Percentiles rank a stretch among this genome's conserved stretches.
Evolutionary conservation across 1,284 basidiomycete genomes (phyloP).

Genomic region (Apiotrichum akiyoshidainum): DNA sequence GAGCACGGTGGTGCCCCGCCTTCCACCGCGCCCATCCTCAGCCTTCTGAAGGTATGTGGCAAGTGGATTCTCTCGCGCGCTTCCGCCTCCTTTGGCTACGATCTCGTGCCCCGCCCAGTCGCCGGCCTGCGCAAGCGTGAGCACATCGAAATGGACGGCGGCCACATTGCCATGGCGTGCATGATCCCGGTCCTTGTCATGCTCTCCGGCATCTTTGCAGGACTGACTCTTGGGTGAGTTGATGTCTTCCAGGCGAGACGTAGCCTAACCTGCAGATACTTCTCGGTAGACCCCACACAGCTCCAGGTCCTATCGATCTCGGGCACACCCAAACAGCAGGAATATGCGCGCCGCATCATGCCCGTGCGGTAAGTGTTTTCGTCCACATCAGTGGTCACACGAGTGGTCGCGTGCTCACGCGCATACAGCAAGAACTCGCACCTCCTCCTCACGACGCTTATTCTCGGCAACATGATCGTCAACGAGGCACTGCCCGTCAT

Average conservation of each 20-base stretch:
- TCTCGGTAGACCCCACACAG: slow-evolving; percentile 90
- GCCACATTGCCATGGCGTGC: slow-evolving; percentile 44
- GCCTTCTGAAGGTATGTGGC: not conserved
- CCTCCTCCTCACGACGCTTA: slow-evolving; percentile 73
- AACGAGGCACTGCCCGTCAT: slow-evolving; percentile 87
- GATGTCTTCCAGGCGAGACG: not conserved
- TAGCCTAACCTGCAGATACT: slow-evolving; percentile 66
- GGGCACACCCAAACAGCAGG: slow-evolving; percentile 74
- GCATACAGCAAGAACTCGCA: slow-evolving; percentile 64
- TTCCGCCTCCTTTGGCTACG: not conserved
- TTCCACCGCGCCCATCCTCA: not conserved
- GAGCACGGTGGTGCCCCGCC: no score
- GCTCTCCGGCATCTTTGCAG: slow-evolving; percentile 63
- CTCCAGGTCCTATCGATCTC: slow-evolving; percentile 79
- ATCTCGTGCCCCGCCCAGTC: slow-evolving; percentile 5
- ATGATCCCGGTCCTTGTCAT: slow-evolving; percentile 60
- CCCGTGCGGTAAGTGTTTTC: slow-evolving; percentile 61
- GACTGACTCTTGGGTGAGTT: slow-evolving; percentile 40
- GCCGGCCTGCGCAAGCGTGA: not conserved
- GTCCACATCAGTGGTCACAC: not conserved
- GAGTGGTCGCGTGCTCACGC: not conserved
- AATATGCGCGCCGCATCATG: slow-evolving; percentile 77
- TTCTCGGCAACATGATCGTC: slow-evolving; percentile 81
- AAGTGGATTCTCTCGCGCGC: not conserved
- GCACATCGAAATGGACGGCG: slow-evolving; percentile 5